These are phyloP conservation scores for Entoloma clypeatum DNA, from an alignment of 1,284 basidiomycete genomes.

Conservation along the genomic window DNA sequence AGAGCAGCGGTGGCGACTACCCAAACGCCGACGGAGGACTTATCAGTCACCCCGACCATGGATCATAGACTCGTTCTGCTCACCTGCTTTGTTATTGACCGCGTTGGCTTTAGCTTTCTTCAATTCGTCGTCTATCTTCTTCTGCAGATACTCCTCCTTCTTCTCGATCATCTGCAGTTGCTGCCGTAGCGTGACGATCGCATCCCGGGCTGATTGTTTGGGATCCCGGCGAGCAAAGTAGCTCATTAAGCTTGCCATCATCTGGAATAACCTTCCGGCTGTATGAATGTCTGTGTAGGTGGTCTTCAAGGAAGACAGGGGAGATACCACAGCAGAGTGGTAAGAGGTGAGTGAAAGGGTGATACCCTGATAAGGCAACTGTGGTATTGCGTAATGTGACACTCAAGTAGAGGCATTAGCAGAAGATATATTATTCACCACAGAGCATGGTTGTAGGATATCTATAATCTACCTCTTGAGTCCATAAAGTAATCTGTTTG, in stretches of 20 bases:
- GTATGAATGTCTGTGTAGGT: slow-evolving; percentile 6
- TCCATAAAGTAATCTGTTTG: not conserved
- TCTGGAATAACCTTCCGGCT: slow-evolving; percentile 26
- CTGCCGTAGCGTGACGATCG: slow-evolving; percentile 83
- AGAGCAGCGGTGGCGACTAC: slow-evolving; percentile 89
- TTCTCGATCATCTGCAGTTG: slow-evolving; percentile 97
- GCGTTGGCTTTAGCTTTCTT: slow-evolving; percentile 93
- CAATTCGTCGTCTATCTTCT: slow-evolving; percentile 95
- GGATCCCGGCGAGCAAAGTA: slow-evolving; percentile 80
- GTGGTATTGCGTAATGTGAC: slow-evolving; percentile 11
- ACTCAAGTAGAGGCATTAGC: no score
- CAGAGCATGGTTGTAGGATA: no score
- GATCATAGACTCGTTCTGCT: slow-evolving; percentile 26
- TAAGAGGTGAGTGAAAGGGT: slow-evolving; percentile 12
- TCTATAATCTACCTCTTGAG: slow-evolving; percentile 6
- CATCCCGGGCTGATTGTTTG: slow-evolving; percentile 77
- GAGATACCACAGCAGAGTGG: slow-evolving; percentile 16
- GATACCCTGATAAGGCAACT: slow-evolving; percentile 20
- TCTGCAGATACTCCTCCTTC: slow-evolving; percentile 96
- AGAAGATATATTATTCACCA: no score
- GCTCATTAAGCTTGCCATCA: slow-evolving; percentile 87
- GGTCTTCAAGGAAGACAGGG: slow-evolving; percentile 1
- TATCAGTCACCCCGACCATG: slow-evolving; percentile 8
- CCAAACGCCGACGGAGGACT: slow-evolving; percentile 5
- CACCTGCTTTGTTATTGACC: slow-evolving; percentile 91